phyloP scores from a whole-genome alignment of 805 yeast species.

The Barnettozyma salicaria region DNA sequence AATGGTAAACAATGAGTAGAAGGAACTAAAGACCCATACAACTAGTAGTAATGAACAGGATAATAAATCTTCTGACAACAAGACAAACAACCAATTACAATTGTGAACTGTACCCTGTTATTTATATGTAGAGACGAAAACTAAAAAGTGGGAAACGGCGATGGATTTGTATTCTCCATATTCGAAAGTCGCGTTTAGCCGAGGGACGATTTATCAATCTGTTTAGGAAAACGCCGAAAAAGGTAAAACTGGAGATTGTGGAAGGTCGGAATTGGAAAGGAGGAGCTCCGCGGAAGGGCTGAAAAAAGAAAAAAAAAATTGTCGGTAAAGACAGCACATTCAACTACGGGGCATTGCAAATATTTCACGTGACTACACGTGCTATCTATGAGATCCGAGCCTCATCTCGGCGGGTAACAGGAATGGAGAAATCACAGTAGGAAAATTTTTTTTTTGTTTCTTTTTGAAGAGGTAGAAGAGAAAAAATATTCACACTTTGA shows the following conservation, averaged over 20 bases:
- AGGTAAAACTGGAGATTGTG: not conserved
- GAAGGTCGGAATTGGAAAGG: too few species aligned
- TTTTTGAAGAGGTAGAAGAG: too few species aligned
- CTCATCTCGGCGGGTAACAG: conserved; percentile 19
- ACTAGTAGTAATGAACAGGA: not conserved
- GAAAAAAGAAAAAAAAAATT: not conserved
- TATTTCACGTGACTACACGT: conserved; percentile 1
- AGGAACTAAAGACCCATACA: not conserved
- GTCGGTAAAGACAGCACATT: not conserved
- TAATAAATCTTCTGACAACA: not conserved
- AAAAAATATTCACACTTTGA: too few species aligned
- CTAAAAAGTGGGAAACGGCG: not conserved
- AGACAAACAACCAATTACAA: too few species aligned
- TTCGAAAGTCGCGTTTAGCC: conserved; percentile 3
- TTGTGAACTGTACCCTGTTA: too few species aligned
- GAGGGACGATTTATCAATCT: conserved; percentile 1
- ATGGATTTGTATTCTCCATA: not conserved
- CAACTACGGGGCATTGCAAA: too few species aligned
- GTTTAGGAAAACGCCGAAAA: not conserved
- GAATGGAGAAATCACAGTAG: not conserved
- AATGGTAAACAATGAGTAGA: not conserved
- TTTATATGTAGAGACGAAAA: too few species aligned
- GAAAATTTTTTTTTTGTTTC: conserved; percentile 7
- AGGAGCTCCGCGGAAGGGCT: not conserved
- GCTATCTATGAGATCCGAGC: not conserved